Base-by-base conservation (phyloP, 306 rosid species). In the Pyrus betulifolia region DNA sequence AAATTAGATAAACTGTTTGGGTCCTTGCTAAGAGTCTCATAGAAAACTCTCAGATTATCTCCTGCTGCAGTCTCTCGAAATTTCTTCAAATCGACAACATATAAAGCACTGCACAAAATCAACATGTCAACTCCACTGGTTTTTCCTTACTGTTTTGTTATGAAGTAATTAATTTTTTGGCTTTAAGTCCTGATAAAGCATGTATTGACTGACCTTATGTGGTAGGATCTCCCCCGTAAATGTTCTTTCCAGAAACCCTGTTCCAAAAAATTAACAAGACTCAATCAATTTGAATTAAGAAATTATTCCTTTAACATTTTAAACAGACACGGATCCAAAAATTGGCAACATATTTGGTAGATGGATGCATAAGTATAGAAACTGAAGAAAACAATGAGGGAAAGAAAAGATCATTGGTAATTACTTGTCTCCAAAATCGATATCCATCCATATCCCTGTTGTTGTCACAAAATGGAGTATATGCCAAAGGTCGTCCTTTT, bases 211-310 rank as follows among this genome's bases (percentile, higher is more conserved):
- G 62, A 90, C 98, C 99, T 96, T 73, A 92, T 96, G 85, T 96
- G 99, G 78, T 96, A 96, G 7, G 98, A 89, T 80, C 54, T 92
- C 10, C 98, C 99, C 38, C 96, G 96, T 80, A 96, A 84, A 79
- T 96, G 99, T 79, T 96, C 99, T 87, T 83, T 96, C 99, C 98
- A 92, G 81, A 96, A 96, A 76, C 99, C 99, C 99, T 92, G 85
- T 45, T 60, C 71, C 82, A 81, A 38, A 71, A 42, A 84, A 64
- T 75, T 68, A 73, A 65, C 75, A 40, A 18, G 4, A 65, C 33
- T 31, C 71, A 74, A 28, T 3, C 67, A 73, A 27, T 75, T 54
- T 22, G 76, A 46, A 23, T 81, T 71, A 19, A 19, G 60, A 62
- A 42, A 38, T 42, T 49, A 66, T 65, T 57, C 58, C 67, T 57